Conservation (phyloP, 2,329 filamentous ascomycete genomes). For the Colletotrichum higginsianum region DNA sequence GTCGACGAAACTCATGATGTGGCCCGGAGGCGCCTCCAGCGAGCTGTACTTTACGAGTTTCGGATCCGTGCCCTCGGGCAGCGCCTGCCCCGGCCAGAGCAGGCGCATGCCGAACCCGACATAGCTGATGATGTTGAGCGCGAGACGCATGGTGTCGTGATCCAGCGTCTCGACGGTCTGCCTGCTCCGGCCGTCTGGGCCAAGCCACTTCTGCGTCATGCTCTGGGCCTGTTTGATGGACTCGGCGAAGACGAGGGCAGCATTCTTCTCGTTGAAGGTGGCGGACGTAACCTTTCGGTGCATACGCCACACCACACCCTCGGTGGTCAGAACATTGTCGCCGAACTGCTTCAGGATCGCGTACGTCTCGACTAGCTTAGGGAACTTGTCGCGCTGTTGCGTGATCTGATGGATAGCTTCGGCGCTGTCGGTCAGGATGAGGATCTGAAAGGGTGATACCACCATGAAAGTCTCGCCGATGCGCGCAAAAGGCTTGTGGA, state of each 20-base stretch:
- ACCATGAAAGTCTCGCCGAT: slow-evolving; percentile 76
- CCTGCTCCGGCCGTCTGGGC: slow-evolving; percentile 50
- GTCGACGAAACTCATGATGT: slow-evolving; percentile 76
- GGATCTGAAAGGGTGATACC: slow-evolving; percentile 70
- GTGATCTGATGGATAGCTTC: slow-evolving; percentile 78
- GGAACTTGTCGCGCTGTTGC: slow-evolving; percentile 77
- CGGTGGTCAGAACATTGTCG: slow-evolving; percentile 79
- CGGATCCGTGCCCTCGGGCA: slow-evolving; percentile 59
- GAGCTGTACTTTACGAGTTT: slow-evolving; percentile 65
- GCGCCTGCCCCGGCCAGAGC: slow-evolving; percentile 74
- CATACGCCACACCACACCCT: slow-evolving; percentile 78
- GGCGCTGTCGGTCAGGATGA: slow-evolving; percentile 73
- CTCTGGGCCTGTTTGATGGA: slow-evolving; percentile 72
- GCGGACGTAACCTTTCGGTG: slow-evolving; percentile 81
- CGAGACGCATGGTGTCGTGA: slow-evolving; percentile 75
- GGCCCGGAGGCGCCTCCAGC: slow-evolving; percentile 63
- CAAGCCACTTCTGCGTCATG: slow-evolving; percentile 73
- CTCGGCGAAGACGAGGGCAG: slow-evolving; percentile 74
- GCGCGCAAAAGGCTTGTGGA: slow-evolving; percentile 70
- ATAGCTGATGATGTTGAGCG: slow-evolving; percentile 71
- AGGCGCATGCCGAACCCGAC: slow-evolving; percentile 79
- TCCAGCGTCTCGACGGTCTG: slow-evolving; percentile 70
- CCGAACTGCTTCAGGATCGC: slow-evolving; percentile 71
- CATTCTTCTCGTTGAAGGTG: slow-evolving; percentile 84
- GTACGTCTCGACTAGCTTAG: slow-evolving; percentile 76